phyloP scores from a whole-genome alignment of 2,329 filamentous ascomycete genomes.

The Talaromyces sp. region DNA sequence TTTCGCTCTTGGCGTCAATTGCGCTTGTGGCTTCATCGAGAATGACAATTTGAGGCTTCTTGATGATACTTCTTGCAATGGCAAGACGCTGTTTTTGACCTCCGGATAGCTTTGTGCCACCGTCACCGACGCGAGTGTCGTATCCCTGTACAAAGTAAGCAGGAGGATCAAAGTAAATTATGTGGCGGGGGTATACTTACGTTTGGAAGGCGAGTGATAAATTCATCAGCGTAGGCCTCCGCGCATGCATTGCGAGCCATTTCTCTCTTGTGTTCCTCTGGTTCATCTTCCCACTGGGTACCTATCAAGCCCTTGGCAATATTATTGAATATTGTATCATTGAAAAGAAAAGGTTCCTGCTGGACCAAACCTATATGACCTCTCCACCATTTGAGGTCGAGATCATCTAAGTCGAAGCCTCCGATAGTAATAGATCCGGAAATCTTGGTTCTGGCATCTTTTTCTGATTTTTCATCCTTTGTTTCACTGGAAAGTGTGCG shows the following conservation, averaged over 20 bases:
- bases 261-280: conserved; percentile 49
- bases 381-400: conserved; percentile 70
- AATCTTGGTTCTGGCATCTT: conserved; percentile 13
- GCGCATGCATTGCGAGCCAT: conserved; percentile 60
- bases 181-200: conserved; percentile 14
- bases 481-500: neutral
- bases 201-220: conserved; percentile 60
- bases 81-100: conserved; percentile 81
- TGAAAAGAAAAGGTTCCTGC: conserved; percentile 76
- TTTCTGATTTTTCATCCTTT: neutral
- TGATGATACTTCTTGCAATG: conserved; percentile 71
- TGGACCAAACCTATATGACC: conserved; percentile 77
- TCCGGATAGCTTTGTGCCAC: conserved; percentile 70
- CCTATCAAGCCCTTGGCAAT: conserved; percentile 66
- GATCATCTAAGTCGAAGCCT: conserved; percentile 51
- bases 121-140: conserved; percentile 66
- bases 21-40: conserved; percentile 87
- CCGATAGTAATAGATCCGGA: conserved; percentile 54
- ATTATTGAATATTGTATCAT: conserved; percentile 74
- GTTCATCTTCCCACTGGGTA: conserved; percentile 51
- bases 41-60: conserved; percentile 76
- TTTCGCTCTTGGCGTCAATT: conserved; percentile 68
- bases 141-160: conserved; percentile 62
- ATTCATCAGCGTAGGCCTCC: conserved; percentile 68
- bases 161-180: conserved; percentile 68